Base-by-base conservation (phyloP, 371 early-diverging fungal genomes). In the Syncephalis plumigaleata region DNA sequence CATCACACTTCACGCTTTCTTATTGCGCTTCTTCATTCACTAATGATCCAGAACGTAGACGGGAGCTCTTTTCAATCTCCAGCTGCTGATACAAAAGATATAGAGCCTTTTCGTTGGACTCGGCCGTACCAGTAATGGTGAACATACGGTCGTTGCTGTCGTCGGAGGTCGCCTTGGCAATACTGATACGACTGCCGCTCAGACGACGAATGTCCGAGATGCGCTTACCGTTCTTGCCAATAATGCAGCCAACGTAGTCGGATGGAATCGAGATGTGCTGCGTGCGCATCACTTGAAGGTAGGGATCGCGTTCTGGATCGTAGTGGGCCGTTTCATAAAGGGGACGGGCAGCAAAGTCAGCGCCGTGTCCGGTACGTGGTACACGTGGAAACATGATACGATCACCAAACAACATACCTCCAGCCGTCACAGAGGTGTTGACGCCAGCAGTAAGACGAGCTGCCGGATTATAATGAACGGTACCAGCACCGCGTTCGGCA, bases 161-260 rank as follows among this genome's bases (percentile, higher is more conserved):
- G 50, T 81, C 78, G 55, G 81, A 79, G 7, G 81, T 75, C 0
- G 70, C 67, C 60, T 82, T 83, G 46, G 84, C 84, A 60, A 90
- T 84, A 46, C 79, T 79, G 53, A 92, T 84, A 54, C 81, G 72
- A 44, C 87, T 81, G 15, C 91, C 90, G 17, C 85, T 81, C 21
- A 77, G 58, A 38, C 77, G 71, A 47, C 93, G 81, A 50, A 93
- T 86, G 61, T 91, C 91, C 42, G 88, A 82, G 53, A 94, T 92
- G 58, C 83, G 82, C 26, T 73, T 60, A 15, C 94, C 94, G 18
- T 72, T 78, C 62, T 84, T 87, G 54, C 94, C 94, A 54, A 93
- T 93, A 52, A 93, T 82, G 54, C 87, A 84, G 22, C 94, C 93
- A 39, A 91, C 91, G 84, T 88, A 82, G 58, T 90, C 88, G 48